phyloP scores from a whole-genome alignment of 495 filamentous ascomycete genomes.

The Xylaria palmicola region DNA sequence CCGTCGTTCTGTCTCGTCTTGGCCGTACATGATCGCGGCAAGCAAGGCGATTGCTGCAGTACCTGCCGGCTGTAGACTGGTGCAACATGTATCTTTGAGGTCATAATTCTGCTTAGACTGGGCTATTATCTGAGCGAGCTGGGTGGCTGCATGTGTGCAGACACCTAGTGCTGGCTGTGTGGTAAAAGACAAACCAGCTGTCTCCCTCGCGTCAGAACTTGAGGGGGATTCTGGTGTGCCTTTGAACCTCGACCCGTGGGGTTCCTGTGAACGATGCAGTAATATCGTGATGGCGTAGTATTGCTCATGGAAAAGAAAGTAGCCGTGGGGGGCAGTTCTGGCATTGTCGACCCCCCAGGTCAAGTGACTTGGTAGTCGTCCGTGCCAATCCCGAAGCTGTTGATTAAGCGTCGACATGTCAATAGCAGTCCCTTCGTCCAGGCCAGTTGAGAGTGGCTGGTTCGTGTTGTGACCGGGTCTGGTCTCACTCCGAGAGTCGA shows the following conservation, averaged over 20 bases:
- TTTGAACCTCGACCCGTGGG: constrained; percentile 37
- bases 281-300: constrained; percentile 52
- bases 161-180: constrained; percentile 44
- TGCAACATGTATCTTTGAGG: constrained; percentile 42
- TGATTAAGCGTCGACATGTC: constrained; percentile 47
- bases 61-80: constrained; percentile 51
- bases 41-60: constrained; percentile 53
- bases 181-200: constrained; percentile 14
- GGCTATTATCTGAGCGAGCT: constrained; percentile 51
- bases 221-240: constrained; percentile 14
- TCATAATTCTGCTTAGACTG: constrained; percentile 52
- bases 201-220: background rate
- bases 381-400: constrained; percentile 53
- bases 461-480: constrained; percentile 22
- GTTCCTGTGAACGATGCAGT: constrained; percentile 50
- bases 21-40: constrained; percentile 44
- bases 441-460: constrained; percentile 25
- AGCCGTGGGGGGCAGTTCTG: constrained; percentile 47
- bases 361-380: constrained; percentile 44
- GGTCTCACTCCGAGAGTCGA: constrained; percentile 32
- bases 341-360: constrained; percentile 50
- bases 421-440: constrained; percentile 37
- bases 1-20: constrained; percentile 33
- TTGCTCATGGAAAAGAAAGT: constrained; percentile 54
- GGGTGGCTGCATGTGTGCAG: constrained; percentile 53